phyloP scores from a whole-genome alignment of 1,139 yeast species.

The Arxiozyma bovina region DNA sequence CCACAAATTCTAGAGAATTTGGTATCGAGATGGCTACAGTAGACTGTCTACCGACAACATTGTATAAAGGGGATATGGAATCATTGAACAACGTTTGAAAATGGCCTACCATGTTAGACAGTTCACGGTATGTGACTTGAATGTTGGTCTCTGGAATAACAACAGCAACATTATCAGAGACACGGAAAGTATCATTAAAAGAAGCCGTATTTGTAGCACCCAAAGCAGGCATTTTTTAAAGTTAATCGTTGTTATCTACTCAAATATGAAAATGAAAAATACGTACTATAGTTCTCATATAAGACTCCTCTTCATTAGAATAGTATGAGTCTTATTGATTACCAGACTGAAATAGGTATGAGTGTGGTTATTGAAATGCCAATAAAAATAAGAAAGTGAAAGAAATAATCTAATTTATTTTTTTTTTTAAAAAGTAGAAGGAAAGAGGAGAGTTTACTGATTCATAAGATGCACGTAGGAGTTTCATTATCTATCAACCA shows the following conservation, averaged over 20 bases:
- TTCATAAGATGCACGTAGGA: too few relatives aligned
- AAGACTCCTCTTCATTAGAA: not conserved
- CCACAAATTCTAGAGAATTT: constrained; percentile 49
- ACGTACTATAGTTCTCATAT: too few relatives aligned
- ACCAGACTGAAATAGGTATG: too few relatives aligned
- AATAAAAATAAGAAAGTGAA: too few relatives aligned
- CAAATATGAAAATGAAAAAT: not conserved
- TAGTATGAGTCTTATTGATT: too few relatives aligned
- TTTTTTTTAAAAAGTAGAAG: too few relatives aligned
- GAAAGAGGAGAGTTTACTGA: too few relatives aligned
- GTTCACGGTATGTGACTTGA: constrained; percentile 33
- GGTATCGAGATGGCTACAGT: constrained; percentile 53
- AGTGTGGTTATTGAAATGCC: too few relatives aligned
- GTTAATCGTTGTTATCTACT: too few relatives aligned
- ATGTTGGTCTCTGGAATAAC: constrained; percentile 34
- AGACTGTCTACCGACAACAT: constrained; percentile 31
- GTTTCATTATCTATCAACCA: too few relatives aligned
- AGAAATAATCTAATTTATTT: too few relatives aligned
- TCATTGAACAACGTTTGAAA: constrained; percentile 36
- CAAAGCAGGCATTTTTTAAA: not conserved
- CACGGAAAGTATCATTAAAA: constrained; percentile 29
- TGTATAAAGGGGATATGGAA: constrained; percentile 34
- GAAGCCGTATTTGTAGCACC: constrained; percentile 12
- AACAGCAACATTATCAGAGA: constrained; percentile 34
- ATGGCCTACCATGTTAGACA: constrained; percentile 36